Evolutionary conservation across 2,329 filamentous ascomycete genomes (phyloP).

Genomic region (Fusarium equiseti): DNA sequence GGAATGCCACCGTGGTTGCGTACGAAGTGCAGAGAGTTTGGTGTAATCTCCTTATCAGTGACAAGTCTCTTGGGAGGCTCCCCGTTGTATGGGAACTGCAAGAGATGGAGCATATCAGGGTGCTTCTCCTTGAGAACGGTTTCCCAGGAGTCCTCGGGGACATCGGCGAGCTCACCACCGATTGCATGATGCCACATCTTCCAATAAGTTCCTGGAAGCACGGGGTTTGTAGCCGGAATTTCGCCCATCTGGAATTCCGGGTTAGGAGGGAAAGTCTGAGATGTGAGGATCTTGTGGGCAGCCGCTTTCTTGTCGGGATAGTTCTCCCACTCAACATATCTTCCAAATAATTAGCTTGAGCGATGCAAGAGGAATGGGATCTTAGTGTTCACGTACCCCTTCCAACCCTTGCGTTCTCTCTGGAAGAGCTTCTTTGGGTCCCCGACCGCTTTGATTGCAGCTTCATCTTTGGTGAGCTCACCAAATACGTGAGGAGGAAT

Average conservation of each 20-base stretch:
- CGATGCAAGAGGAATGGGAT: background rate
- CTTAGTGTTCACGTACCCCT: slow-evolving; percentile 42
- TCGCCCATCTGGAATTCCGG: slow-evolving; percentile 69
- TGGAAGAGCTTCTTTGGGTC: slow-evolving; percentile 49
- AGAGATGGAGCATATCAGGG: slow-evolving; percentile 69
- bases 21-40: slow-evolving; percentile 71
- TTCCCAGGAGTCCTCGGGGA: slow-evolving; percentile 70
- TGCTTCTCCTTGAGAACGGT: slow-evolving; percentile 69
- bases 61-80: slow-evolving; percentile 71
- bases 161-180: slow-evolving; percentile 53
- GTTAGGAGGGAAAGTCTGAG: slow-evolving; percentile 48
- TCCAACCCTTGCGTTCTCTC: slow-evolving; percentile 51
- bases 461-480: slow-evolving; percentile 55
- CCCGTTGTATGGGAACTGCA: slow-evolving; percentile 74
- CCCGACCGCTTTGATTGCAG: slow-evolving; percentile 56
- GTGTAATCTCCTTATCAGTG: slow-evolving; percentile 67
- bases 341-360: background rate
- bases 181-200: slow-evolving; percentile 69
- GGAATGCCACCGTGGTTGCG: slow-evolving; percentile 80
- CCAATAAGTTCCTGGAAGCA: slow-evolving; percentile 67
- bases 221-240: slow-evolving; percentile 68
- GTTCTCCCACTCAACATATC: slow-evolving; percentile 77
- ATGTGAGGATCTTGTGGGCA: slow-evolving; percentile 63
- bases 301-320: slow-evolving; percentile 75
- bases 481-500: slow-evolving; percentile 48